These are phyloP conservation scores for Citrullus colocynthis DNA, from an alignment of 306 rosid species.

Conservation along the genomic window DNA sequence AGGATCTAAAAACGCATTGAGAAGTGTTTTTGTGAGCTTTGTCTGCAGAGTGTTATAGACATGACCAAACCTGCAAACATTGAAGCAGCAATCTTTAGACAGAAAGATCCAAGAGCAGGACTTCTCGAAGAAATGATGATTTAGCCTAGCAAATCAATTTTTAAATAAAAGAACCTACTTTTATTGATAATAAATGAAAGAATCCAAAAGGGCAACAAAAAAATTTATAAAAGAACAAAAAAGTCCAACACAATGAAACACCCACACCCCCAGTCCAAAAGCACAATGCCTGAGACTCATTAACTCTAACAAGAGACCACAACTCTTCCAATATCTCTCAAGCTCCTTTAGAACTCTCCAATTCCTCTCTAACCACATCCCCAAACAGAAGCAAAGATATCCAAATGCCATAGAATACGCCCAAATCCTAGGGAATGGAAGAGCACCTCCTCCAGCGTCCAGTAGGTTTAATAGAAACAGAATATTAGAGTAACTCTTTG, in stretches of 20 bases:
- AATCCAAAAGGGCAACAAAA: background rate
- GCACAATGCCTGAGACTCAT: background rate
- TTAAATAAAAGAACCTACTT: background rate
- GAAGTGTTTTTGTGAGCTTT: conserved; percentile 71
- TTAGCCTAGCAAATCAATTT: too few species aligned
- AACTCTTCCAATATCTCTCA: background rate
- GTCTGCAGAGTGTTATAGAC: conserved; percentile 78
- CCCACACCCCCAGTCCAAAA: background rate
- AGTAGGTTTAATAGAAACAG: background rate
- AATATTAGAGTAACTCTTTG: background rate
- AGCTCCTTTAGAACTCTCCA: background rate
- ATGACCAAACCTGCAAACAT: conserved; percentile 65
- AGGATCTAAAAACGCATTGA: conserved; percentile 84
- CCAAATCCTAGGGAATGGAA: background rate
- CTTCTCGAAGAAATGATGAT: background rate
- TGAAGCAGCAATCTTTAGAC: background rate
- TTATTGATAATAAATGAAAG: background rate
- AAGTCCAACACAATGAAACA: background rate
- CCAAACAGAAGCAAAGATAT: background rate
- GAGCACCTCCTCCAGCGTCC: background rate
- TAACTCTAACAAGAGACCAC: background rate
- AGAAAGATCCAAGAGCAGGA: background rate
- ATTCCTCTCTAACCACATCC: background rate
- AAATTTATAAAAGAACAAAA: background rate
- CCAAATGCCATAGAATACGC: background rate